These are phyloP conservation scores for Salix udensis DNA, from an alignment of 345 rosid species.

Conservation along the genomic window DNA sequence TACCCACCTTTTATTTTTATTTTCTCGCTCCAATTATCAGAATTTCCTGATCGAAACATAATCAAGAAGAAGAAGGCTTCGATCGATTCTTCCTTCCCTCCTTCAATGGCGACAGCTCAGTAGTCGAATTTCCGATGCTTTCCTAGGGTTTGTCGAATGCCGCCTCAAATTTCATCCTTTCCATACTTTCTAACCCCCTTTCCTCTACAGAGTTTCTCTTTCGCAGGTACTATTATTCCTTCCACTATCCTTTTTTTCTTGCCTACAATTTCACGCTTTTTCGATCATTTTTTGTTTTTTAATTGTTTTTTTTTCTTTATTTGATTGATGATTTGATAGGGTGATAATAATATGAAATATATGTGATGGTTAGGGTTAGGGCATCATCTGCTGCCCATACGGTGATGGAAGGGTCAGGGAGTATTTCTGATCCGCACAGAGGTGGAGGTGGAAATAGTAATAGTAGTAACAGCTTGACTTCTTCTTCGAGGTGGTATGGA, in stretches of 20 bases:
- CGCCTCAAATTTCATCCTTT: neutral
- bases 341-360: conserved; percentile 7
- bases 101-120: neutral
- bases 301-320: conserved; percentile 8
- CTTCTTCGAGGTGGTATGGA: conserved; percentile 48
- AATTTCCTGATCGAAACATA: neutral
- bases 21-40: no score
- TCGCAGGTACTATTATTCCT: conserved; percentile 42
- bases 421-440: conserved; percentile 59
- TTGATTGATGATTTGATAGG: conserved; percentile 8
- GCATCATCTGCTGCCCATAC: conserved; percentile 25
- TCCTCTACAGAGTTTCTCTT: conserved; percentile 55
- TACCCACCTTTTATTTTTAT: neutral
- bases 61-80: neutral
- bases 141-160: conserved; percentile 9
- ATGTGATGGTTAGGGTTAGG: conserved; percentile 52
- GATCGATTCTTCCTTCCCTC: neutral
- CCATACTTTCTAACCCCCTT: neutral
- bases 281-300: conserved; percentile 2
- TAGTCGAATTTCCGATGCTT: conserved; percentile 14
- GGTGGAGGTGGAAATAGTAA: conserved; percentile 16
- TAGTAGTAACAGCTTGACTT: conserved; percentile 19
- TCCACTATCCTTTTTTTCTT: neutral
- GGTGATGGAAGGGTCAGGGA: conserved; percentile 72
- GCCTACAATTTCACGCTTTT: neutral